A percentile compares a stretch with the other conserved stretches of the same genome.
phyloP scores from a whole-genome alignment of 331 rosid species.

The Rosa hybrid region DNA sequence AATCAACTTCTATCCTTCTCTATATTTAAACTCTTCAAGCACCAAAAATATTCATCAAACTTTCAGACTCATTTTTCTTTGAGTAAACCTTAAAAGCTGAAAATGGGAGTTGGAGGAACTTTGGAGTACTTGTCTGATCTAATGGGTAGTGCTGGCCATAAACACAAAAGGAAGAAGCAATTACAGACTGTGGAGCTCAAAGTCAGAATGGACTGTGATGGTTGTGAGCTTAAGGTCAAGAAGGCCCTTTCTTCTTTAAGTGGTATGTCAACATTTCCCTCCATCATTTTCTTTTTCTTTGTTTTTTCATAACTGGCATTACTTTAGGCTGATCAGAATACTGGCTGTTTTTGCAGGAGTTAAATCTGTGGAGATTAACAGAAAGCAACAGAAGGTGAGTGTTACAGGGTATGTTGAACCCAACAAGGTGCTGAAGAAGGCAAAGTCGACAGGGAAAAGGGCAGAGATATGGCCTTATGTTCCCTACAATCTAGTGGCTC shows the following conservation, averaged over 20 bases:
- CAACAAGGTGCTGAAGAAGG: conserved; percentile 92
- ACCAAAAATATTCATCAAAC: not conserved
- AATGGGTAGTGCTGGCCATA: conserved; percentile 56
- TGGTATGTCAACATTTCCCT: conserved; percentile 40
- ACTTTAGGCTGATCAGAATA: conserved; percentile 3
- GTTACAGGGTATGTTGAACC: conserved; percentile 81
- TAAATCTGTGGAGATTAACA: conserved; percentile 83
- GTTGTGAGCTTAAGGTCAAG: conserved; percentile 96
- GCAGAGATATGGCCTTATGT: conserved; percentile 98
- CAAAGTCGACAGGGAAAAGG: conserved; percentile 82
- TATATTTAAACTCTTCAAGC: not conserved
- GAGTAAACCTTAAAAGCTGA: conserved; percentile 20
- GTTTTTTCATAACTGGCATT: not conserved
- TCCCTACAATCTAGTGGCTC: conserved; percentile 86
- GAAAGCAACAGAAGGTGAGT: conserved; percentile 93
- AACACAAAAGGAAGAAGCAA: conserved; percentile 69
- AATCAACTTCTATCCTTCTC: conserved; percentile 14
- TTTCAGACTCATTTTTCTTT: not conserved
- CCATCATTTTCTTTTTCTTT: not conserved
- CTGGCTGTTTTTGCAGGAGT: conserved; percentile 59
- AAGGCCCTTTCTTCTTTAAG: conserved; percentile 76
- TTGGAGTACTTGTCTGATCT: conserved; percentile 84
- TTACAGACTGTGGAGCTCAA: conserved; percentile 86
- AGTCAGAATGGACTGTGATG: conserved; percentile 98
- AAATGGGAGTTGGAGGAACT: conserved; percentile 92